A percentile compares a stretch with the other conserved stretches of the same genome.
Conservation (phyloP, 2,329 filamentous ascomycete species). For the Alternaria burnsii region DNA sequence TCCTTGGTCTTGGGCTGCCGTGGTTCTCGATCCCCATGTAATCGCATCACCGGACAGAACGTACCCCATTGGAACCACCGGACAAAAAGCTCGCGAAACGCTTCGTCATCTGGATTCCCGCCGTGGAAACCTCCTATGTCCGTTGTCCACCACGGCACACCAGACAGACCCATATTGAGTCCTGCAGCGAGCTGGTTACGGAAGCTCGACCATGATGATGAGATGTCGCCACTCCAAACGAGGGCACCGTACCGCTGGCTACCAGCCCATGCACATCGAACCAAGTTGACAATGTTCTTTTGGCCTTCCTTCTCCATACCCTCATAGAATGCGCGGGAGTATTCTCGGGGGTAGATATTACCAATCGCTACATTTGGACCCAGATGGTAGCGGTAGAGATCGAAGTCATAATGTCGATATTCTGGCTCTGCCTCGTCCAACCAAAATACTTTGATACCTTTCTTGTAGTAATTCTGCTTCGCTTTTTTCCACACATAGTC, state of each 20-base stretch:
- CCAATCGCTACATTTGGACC: slow-evolving; percentile 64
- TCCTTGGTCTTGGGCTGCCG: slow-evolving; percentile 56
- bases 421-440: slow-evolving; percentile 75
- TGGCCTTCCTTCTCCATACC: slow-evolving; percentile 64
- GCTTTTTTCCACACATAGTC: slow-evolving; percentile 67
- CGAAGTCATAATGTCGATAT: slow-evolving; percentile 71
- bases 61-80: slow-evolving; percentile 76
- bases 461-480: slow-evolving; percentile 68
- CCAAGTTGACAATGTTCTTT: slow-evolving; percentile 66
- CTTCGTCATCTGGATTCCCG: slow-evolving; percentile 63
- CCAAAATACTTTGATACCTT: slow-evolving; percentile 72
- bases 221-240: slow-evolving; percentile 74
- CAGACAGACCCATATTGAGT: slow-evolving; percentile 70
- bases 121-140: slow-evolving; percentile 76
- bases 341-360: slow-evolving; percentile 68
- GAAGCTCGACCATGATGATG: slow-evolving; percentile 68
- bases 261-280: slow-evolving; percentile 65
- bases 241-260: slow-evolving; percentile 71
- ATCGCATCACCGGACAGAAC: slow-evolving; percentile 72
- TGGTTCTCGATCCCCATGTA: slow-evolving; percentile 72
- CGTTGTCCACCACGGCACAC: slow-evolving; percentile 74
- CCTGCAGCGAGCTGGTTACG: slow-evolving; percentile 69
- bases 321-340: slow-evolving; percentile 68
- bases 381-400: slow-evolving; percentile 68
- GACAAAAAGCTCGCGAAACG: slow-evolving; percentile 70